Evolutionary conservation across 2,329 filamentous ascomycete species (phyloP).

Genomic region (Botrytis sinoallii): DNA sequence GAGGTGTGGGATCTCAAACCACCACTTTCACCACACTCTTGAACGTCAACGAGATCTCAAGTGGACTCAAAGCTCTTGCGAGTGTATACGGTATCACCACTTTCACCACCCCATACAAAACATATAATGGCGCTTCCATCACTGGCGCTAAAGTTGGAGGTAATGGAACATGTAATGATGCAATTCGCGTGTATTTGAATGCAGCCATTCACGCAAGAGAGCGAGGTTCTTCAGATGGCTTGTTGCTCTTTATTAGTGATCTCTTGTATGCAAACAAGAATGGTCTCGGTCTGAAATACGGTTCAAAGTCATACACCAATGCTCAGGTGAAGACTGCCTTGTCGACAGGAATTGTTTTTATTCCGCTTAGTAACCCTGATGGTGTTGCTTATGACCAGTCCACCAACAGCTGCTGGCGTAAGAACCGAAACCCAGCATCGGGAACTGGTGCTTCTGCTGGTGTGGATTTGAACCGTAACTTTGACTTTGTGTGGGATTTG

Average conservation of each 20-base stretch:
- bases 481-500: slow-evolving; percentile 57
- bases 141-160: slow-evolving; percentile 45
- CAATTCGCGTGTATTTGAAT: slow-evolving; percentile 51
- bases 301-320: slow-evolving; percentile 49
- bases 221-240: slow-evolving; percentile 53
- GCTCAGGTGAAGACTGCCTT: slow-evolving; percentile 51
- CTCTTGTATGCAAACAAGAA: slow-evolving; percentile 52
- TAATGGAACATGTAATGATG: slow-evolving; percentile 41
- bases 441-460: slow-evolving; percentile 40
- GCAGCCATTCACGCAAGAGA: slow-evolving; percentile 56
- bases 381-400: slow-evolving; percentile 50
- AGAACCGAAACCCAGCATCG: slow-evolving; percentile 51
- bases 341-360: slow-evolving; percentile 51
- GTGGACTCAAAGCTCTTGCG: slow-evolving; percentile 42
- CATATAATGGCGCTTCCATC: slow-evolving; percentile 43
- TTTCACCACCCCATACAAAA: slow-evolving; percentile 44
- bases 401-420: slow-evolving; percentile 52
- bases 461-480: slow-evolving; percentile 56
- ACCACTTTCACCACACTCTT: slow-evolving; percentile 42
- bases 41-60: slow-evolving; percentile 43
- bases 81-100: slow-evolving; percentile 42
- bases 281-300: slow-evolving; percentile 50
- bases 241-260: slow-evolving; percentile 57
- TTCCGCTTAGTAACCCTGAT: slow-evolving; percentile 54
- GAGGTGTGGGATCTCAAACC: slow-evolving; percentile 43